Percentiles rank a stretch among this genome's conserved stretches.
These are phyloP conservation scores for Suillus luteus DNA, from an alignment of 768 basidiomycete genomes.

Conservation along the genomic window DNA sequence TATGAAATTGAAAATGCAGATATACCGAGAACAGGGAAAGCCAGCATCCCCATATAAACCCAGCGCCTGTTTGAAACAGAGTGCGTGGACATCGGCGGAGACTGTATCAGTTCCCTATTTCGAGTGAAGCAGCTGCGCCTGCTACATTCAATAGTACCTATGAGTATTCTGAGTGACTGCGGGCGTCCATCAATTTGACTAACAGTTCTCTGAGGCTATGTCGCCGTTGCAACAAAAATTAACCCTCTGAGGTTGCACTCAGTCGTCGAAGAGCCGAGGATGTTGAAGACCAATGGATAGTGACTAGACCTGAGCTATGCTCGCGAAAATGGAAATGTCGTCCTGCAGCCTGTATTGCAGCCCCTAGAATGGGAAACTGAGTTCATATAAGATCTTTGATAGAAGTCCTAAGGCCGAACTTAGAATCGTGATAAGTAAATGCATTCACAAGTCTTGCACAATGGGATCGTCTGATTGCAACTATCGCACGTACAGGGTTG, in stretches of 20 bases:
- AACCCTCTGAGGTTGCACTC: neutral
- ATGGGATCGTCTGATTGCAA: neutral
- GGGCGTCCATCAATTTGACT: neutral
- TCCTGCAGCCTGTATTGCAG: too few relatives aligned
- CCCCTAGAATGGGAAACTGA: neutral
- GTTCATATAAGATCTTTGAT: neutral
- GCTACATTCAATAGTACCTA: neutral
- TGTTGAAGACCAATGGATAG: too few relatives aligned
- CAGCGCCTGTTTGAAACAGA: constrained; percentile 3
- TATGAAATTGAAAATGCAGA: neutral
- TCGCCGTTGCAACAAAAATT: neutral
- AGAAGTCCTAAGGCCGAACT: neutral
- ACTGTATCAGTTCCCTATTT: neutral
- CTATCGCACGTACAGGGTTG: constrained; percentile 5
- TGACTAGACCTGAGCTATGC: neutral
- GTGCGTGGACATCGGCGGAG: neutral
- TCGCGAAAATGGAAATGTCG: neutral
- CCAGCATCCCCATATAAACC: neutral
- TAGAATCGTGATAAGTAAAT: neutral
- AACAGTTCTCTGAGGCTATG: neutral
- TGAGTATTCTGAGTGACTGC: neutral
- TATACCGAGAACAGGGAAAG: neutral
- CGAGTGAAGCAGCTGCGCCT: neutral
- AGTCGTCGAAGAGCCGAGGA: neutral
- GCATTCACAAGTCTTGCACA: neutral